phyloP scores from a whole-genome alignment of 1,284 basidiomycete species.

The Crucibulum cyathiforme region DNA sequence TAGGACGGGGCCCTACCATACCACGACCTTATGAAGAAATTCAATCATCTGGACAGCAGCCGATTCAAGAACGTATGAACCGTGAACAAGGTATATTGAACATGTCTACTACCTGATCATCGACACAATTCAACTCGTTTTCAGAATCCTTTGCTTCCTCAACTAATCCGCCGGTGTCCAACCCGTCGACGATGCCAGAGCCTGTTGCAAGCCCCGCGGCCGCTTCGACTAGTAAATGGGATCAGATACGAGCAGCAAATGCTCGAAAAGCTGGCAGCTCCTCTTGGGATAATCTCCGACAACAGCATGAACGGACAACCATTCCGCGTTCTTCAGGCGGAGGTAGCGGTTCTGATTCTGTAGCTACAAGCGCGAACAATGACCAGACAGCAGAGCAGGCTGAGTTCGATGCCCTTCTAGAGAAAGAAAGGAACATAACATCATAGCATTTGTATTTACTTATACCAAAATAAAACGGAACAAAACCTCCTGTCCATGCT shows the following conservation, averaged over 20 bases:
- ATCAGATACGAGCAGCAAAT: constrained; percentile 66
- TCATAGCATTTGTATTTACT: not conserved
- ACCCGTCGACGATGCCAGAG: no score
- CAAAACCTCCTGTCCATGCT: not conserved
- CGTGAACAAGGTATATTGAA: no score
- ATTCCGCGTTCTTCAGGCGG: constrained; percentile 4
- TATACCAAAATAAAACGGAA: not conserved
- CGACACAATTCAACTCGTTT: no score
- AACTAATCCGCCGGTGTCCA: no score
- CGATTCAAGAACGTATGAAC: no score
- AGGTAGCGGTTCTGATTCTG: not conserved
- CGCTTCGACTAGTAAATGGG: constrained; percentile 53
- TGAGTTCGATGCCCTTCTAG: constrained; percentile 63
- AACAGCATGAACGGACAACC: constrained; percentile 55
- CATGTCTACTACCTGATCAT: no score
- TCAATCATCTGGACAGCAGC: not conserved
- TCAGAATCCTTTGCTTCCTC: no score
- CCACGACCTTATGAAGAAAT: constrained; percentile 10
- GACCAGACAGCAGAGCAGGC: constrained; percentile 56
- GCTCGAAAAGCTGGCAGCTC: constrained; percentile 52
- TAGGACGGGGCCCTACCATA: constrained; percentile 26
- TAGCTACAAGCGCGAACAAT: constrained; percentile 11
- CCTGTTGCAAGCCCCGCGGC: no score
- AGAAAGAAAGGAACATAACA: constrained; percentile 55
- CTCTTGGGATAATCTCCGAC: constrained; percentile 71